Conservation (phyloP, 2,329 filamentous ascomycete species). For the Alternaria ventricosa region DNA sequence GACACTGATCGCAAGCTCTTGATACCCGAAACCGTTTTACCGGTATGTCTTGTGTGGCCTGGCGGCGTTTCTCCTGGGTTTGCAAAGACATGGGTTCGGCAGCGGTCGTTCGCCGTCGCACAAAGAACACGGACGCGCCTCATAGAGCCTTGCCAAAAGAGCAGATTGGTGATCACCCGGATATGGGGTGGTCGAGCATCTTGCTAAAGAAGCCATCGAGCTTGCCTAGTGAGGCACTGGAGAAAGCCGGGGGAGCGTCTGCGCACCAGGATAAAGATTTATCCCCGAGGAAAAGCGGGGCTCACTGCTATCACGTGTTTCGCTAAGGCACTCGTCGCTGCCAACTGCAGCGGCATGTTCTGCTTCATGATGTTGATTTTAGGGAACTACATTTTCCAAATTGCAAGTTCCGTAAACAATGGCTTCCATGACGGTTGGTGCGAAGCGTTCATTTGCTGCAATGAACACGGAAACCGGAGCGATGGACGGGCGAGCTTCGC, state of each 20-base stretch:
- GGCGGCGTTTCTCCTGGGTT: slow-evolving; percentile 27
- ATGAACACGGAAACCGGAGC: slow-evolving; percentile 26
- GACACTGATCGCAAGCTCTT: slow-evolving; percentile 71
- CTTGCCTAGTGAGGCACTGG: slow-evolving; percentile 1
- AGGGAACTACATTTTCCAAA: slow-evolving; percentile 2
- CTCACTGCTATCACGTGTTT: slow-evolving; percentile 8
- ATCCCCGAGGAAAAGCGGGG: slow-evolving; percentile 11
- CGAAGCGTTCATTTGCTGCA: slow-evolving; percentile 38
- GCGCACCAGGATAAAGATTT: slow-evolving; percentile 13
- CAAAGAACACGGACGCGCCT: neutral
- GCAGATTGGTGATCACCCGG: neutral
- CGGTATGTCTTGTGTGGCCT: slow-evolving; percentile 21
- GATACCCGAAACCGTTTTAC: slow-evolving; percentile 67
- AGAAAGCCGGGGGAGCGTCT: slow-evolving; percentile 15
- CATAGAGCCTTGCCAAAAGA: neutral
- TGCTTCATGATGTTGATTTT: slow-evolving; percentile 7
- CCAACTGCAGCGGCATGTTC: slow-evolving; percentile 5
- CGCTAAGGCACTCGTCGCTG: slow-evolving; percentile 3
- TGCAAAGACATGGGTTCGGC: slow-evolving; percentile 23
- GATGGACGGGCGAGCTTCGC: slow-evolving; percentile 17
- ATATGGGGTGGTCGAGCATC: neutral
- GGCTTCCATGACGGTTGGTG: slow-evolving; percentile 34
- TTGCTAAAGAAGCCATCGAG: slow-evolving; percentile 10
- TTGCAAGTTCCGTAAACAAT: slow-evolving; percentile 17
- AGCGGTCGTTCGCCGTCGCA: neutral